Base-by-base conservation (phyloP, 352 stramenopile genomes). In the Phytophthora brassicae region DNA sequence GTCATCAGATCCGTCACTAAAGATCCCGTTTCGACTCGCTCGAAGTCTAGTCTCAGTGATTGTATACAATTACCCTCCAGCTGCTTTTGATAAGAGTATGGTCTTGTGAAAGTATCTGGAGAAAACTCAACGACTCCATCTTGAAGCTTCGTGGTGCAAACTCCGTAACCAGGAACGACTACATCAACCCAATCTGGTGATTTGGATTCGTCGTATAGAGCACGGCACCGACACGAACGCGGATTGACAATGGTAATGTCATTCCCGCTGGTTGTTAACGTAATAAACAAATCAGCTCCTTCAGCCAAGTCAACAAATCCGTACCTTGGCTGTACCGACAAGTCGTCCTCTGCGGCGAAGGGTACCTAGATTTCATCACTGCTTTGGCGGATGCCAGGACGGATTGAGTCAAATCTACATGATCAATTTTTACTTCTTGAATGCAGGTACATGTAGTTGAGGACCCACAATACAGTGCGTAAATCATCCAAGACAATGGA, bases 91-190 rank as follows among this genome's bases (percentile, higher is more conserved):
- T n/a, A n/a, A n/a, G n/a, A n/a, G n/a, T n/a, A n/a, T n/a, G n/a
- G n/a, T n/a, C n/a, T n/a, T n/a, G n/a, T n/a, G n/a, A n/a, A n/a
- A n/a, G 26, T 31, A 12, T 38, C 7, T 38, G 31, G 31, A 31
- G 26, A 4, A 31, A 31, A 38, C 31, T 38, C 31, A 16, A 38
- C 12, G 16, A 42, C n/a, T 19, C 50, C 50, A 17, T 19, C 12
- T 11, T 29, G 28, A 29, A 43, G 23, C 5, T 48, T 35, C 38
- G 16, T 14, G 7, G 17, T 42, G 23, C 50, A 48, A 39, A 48
- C 4, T 4, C 36, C 50, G 16, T 57, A 47, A 4, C 50, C 50
- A 48, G 50, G 50, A 14, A 57, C 35, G 2, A 46, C 50, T 13
- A 57, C 16, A 6, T 26, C 22, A 8, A 38, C n/a, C 16, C 24